Evolutionary conservation across 768 basidiomycete species (phyloP).

Genomic region (Suillus plorans): DNA sequence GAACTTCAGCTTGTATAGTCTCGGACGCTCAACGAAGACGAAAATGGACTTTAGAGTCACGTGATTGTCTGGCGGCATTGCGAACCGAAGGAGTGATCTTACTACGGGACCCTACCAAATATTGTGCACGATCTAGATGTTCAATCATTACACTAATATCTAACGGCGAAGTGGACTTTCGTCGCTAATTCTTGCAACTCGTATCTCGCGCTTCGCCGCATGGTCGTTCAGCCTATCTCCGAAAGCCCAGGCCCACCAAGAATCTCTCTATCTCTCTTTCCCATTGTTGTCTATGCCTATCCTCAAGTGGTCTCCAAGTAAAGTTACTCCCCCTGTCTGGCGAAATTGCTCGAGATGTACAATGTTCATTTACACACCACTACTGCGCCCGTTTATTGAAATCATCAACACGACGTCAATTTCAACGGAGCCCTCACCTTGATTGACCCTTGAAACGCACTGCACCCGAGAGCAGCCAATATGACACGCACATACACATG

Average conservation of each 20-base stretch:
- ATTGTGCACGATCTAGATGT: not conserved
- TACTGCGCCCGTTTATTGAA: conserved; percentile 33
- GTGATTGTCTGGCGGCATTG: conserved; percentile 19
- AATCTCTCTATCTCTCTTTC: conserved; percentile 36
- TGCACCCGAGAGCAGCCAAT: conserved; percentile 65
- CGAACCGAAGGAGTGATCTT: not conserved
- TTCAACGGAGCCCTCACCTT: conserved; percentile 45
- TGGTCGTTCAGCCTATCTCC: conserved; percentile 74
- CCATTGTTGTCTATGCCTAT: conserved; percentile 7
- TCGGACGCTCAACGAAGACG: conserved; percentile 21
- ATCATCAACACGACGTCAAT: not conserved
- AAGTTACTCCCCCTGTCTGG: conserved; percentile 63
- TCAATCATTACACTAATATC: not conserved
- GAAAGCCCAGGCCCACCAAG: conserved; percentile 55
- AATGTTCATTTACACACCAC: conserved; percentile 40
- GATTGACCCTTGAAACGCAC: conserved; percentile 79
- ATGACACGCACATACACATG: conserved; percentile 50
- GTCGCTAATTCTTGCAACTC: conserved; percentile 37
- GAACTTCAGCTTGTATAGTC: conserved; percentile 33
- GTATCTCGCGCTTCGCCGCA: conserved; percentile 48
- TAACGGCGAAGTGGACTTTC: not conserved
- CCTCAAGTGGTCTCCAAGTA: conserved; percentile 53
- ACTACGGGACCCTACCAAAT: not conserved
- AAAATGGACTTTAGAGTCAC: conserved; percentile 24
- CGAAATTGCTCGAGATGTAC: not conserved